phyloP scores from a whole-genome alignment of 2,329 filamentous ascomycete genomes.

The Colletotrichum musae region DNA sequence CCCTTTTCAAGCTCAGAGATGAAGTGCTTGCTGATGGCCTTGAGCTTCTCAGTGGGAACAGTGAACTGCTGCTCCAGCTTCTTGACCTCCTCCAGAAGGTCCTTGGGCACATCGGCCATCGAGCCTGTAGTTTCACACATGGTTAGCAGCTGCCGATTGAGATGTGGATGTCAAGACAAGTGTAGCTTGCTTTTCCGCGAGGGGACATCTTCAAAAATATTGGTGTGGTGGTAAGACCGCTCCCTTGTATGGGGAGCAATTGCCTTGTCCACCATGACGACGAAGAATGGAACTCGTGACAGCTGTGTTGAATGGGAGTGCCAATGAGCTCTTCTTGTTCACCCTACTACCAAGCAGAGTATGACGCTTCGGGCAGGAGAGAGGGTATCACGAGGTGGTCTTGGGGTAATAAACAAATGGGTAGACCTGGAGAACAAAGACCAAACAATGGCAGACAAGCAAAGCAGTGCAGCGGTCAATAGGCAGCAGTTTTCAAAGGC shows the following conservation, averaged over 20 bases:
- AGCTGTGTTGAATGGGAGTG: conserved; percentile 12
- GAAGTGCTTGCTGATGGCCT: conserved; percentile 92
- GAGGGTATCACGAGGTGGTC: conserved; percentile 26
- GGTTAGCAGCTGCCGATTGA: conserved; percentile 17
- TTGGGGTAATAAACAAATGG: conserved; percentile 7
- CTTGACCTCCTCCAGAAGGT: conserved; percentile 84
- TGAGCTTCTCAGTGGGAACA: conserved; percentile 83
- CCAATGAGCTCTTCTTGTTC: conserved; percentile 9
- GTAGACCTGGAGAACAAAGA: conserved; percentile 19
- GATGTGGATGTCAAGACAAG: conserved; percentile 4
- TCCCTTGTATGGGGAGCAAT: conserved; percentile 42
- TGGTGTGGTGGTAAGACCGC: conserved; percentile 39
- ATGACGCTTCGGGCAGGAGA: background rate
- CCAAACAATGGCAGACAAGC: conserved; percentile 32
- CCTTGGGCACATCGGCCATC: conserved; percentile 90
- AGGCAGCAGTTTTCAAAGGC: conserved; percentile 7
- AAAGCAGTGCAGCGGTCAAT: conserved; percentile 25
- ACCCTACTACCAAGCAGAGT: background rate
- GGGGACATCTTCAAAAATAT: conserved; percentile 27
- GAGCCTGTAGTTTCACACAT: conserved; percentile 72
- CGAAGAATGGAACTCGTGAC: conserved; percentile 19
- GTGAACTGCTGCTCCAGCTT: conserved; percentile 88
- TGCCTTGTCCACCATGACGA: conserved; percentile 36
- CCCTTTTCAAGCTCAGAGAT: conserved; percentile 89
- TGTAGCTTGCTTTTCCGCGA: conserved; percentile 38